Evolutionary conservation across 148 eudicot species (phyloP).

Genomic region (Linanthus parryae): DNA sequence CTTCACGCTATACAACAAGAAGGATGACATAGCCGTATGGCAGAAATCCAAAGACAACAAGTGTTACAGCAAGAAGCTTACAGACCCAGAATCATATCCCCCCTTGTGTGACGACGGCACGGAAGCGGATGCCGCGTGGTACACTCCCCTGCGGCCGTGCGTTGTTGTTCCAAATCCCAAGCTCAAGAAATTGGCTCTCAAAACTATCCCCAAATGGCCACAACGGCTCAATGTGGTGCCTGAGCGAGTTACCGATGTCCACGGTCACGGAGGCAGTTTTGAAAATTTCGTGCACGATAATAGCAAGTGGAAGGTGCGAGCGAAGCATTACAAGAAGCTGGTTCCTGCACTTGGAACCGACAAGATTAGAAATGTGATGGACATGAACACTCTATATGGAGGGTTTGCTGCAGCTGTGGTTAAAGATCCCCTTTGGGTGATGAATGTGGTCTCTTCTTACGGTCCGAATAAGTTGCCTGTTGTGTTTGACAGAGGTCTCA

Average conservation of each 20-base stretch:
- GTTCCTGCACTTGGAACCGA: slow-evolving; percentile 66
- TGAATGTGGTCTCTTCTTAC: slow-evolving; percentile 91
- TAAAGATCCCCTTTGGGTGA: slow-evolving; percentile 85
- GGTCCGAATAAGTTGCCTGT: slow-evolving; percentile 63
- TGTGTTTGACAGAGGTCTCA: slow-evolving; percentile 85
- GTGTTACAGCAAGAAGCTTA: slow-evolving; percentile 65
- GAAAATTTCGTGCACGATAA: slow-evolving; percentile 64
- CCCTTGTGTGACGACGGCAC: slow-evolving; percentile 87
- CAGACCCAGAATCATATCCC: slow-evolving; percentile 58
- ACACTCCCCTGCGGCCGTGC: slow-evolving; percentile 89
- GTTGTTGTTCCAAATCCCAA: slow-evolving; percentile 57
- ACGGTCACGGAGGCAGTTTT: slow-evolving; percentile 60
- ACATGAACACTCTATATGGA: slow-evolving; percentile 89
- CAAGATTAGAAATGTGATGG: slow-evolving; percentile 90
- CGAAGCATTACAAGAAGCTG: slow-evolving; percentile 78
- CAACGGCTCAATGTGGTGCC: slow-evolving; percentile 53
- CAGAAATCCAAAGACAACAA: slow-evolving; percentile 51
- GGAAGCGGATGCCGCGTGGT: slow-evolving; percentile 93
- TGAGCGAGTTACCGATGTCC: slow-evolving; percentile 54
- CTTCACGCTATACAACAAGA: slow-evolving; percentile 60
- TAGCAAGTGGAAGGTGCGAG: slow-evolving; percentile 63
- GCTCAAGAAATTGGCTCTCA: slow-evolving; percentile 39
- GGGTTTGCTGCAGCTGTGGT: slow-evolving; percentile 77
- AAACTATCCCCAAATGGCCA: slow-evolving; percentile 75
- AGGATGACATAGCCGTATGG: slow-evolving; percentile 91